phyloP scores from a whole-genome alignment of 306 rosid genomes.

The Prosopis cineraria region DNA sequence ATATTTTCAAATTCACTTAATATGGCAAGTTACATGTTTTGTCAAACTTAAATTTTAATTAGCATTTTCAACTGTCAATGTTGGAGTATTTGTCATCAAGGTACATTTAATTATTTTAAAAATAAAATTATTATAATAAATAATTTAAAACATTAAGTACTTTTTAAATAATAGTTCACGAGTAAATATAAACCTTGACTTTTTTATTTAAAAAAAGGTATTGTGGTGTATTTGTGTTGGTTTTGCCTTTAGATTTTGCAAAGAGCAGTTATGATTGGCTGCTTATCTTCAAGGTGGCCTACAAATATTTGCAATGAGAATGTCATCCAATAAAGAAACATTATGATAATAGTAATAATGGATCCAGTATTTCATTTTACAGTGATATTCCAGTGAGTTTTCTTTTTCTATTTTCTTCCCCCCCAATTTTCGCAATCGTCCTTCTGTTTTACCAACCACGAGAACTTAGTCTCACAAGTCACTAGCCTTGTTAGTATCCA shows the following conservation, averaged over 20 bases:
- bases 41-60: no score
- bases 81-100: no score
- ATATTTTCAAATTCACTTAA: no score
- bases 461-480: background rate
- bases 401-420: background rate
- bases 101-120: no score
- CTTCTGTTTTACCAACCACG: background rate
- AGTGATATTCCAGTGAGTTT: background rate
- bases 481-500: background rate
- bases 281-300: conserved; percentile 23
- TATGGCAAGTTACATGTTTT: no score
- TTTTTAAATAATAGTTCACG: no score
- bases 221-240: background rate
- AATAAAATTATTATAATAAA: no score
- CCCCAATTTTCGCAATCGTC: background rate
- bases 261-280: conserved; percentile 4
- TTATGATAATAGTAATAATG: background rate
- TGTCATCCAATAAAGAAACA: conserved; percentile 24
- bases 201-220: no score
- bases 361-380: background rate
- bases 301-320: conserved; percentile 8
- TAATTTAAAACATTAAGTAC: no score
- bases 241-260: background rate
- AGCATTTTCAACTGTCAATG: no score
- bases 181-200: no score